Evolutionary conservation across 2,329 filamentous ascomycete species (phyloP).

Genomic region (Paraphoma chrysanthemicola): DNA sequence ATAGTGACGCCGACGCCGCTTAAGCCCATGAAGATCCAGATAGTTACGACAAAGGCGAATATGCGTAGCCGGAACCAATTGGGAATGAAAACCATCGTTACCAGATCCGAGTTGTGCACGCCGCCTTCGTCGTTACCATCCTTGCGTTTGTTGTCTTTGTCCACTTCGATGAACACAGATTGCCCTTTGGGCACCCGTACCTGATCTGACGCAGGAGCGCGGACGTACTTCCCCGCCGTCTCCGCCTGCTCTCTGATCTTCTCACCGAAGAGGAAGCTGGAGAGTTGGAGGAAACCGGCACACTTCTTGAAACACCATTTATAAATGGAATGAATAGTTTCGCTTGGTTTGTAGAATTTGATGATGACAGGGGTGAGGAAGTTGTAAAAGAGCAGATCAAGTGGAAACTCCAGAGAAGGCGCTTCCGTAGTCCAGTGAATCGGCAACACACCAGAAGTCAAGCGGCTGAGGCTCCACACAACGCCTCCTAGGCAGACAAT

Average conservation of each 20-base stretch:
- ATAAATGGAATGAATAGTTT: slow-evolving; percentile 84
- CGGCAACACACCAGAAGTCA: slow-evolving; percentile 76
- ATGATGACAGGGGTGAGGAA: slow-evolving; percentile 91
- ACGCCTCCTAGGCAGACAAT: slow-evolving; percentile 93
- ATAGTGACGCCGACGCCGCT: slow-evolving; percentile 88
- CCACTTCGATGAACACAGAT: slow-evolving; percentile 79
- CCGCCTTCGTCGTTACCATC: slow-evolving; percentile 60
- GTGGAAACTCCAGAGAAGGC: slow-evolving; percentile 90
- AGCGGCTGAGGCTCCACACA: slow-evolving; percentile 83
- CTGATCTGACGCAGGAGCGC: slow-evolving; percentile 93
- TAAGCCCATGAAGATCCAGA: slow-evolving; percentile 91
- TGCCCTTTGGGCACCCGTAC: slow-evolving; percentile 89
- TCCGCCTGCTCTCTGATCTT: slow-evolving; percentile 83
- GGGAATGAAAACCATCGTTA: slow-evolving; percentile 72
- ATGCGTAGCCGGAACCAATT: slow-evolving; percentile 83
- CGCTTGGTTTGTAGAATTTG: slow-evolving; percentile 82
- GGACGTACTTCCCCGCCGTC: slow-evolving; percentile 80
- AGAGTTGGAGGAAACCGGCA: slow-evolving; percentile 79
- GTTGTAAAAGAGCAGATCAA: slow-evolving; percentile 95
- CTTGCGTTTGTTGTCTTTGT: slow-evolving; percentile 69
- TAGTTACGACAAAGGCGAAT: slow-evolving; percentile 82
- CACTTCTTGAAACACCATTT: slow-evolving; percentile 96
- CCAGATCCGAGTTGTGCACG: slow-evolving; percentile 53
- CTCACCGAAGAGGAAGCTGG: slow-evolving; percentile 92
- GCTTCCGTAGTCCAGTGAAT: slow-evolving; percentile 94